Evolutionary conservation across 805 yeast species (phyloP), one percentile per base, ranked within the genome.

Genomic region (Dipodascopsis tothii): DNA sequence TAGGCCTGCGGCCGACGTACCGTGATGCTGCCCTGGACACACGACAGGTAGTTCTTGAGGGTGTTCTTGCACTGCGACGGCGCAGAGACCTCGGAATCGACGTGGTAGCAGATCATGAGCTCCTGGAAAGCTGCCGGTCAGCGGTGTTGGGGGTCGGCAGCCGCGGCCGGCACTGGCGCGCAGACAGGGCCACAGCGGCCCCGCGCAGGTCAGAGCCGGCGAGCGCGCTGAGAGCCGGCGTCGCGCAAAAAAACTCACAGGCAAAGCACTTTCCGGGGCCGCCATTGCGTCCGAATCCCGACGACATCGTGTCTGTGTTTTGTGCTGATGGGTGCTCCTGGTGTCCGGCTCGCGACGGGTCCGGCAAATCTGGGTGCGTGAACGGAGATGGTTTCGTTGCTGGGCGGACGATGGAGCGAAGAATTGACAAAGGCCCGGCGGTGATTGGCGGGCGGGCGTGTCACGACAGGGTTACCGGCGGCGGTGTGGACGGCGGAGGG

Each of bases 251-350:
- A 21, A 17, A 54, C 69, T 57, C 62, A 58, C 68, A 63, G 38
- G 64, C 60, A 52, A 67, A 72, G 59, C 76, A 72, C 46, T 75
- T 69, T 52, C 72, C 65, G 27, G 65, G 61, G 11, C 74, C 75
- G 27, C 74, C 73, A 36, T 59, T 57, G 45, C 64, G 59, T 22
- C 70, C 70, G 40, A 52, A 60, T 42, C 71, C 67, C 16, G 71
- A 67, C 40, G 67, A 59, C 67, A 62, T 66, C 35, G 25, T 36
- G 30, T 25, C 30, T 25, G 14, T 25, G 11, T n/a, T n/a, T n/a
- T n/a, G n/a, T n/a, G n/a, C n/a, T n/a, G n/a, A n/a, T n/a, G n/a
- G n/a, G n/a, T n/a, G n/a, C n/a, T n/a, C n/a, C n/a, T n/a, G n/a
- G n/a, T n/a, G n/a, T n/a, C n/a, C n/a, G n/a, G n/a, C n/a, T n/a